These are phyloP conservation scores for Przewalskia tangutica DNA, from an alignment of 257 asterid species.

Conservation along the genomic window DNA sequence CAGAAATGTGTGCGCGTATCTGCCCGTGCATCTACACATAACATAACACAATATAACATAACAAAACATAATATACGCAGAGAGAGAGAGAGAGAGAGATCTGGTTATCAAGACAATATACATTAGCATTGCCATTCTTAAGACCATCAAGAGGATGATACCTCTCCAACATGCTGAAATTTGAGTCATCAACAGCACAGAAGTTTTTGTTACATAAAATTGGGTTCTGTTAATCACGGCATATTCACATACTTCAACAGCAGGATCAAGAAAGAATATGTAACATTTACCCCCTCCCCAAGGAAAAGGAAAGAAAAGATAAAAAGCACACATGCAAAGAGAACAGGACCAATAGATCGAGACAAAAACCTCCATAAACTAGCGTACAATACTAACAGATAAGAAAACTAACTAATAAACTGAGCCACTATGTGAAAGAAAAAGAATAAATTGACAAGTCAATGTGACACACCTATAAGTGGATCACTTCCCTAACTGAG, in stretches of 20 bases:
- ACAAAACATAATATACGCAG: neutral
- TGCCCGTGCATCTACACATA: neutral
- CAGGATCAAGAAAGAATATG: neutral
- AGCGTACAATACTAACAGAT: neutral
- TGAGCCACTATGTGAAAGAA: neutral
- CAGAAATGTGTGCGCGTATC: neutral
- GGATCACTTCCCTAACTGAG: slow-evolving; percentile 2
- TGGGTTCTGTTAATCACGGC: neutral
- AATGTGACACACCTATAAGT: neutral
- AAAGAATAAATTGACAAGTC: neutral
- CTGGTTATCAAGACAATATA: neutral
- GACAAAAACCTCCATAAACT: neutral
- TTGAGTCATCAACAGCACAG: neutral
- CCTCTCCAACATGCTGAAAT: neutral
- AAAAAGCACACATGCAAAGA: neutral
- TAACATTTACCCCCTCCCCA: neutral
- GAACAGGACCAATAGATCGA: neutral
- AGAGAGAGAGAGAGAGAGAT: neutral
- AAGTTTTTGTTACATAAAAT: neutral
- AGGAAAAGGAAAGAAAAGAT: neutral
- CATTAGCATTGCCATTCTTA: neutral
- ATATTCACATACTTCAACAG: neutral
- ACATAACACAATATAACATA: neutral
- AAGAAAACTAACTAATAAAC: neutral
- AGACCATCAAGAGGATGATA: slow-evolving; percentile 1